Percentiles rank a stretch among this genome's conserved stretches.
phyloP scores from a whole-genome alignment of 306 rosid genomes.

The Leucaena leucocephala region DNA sequence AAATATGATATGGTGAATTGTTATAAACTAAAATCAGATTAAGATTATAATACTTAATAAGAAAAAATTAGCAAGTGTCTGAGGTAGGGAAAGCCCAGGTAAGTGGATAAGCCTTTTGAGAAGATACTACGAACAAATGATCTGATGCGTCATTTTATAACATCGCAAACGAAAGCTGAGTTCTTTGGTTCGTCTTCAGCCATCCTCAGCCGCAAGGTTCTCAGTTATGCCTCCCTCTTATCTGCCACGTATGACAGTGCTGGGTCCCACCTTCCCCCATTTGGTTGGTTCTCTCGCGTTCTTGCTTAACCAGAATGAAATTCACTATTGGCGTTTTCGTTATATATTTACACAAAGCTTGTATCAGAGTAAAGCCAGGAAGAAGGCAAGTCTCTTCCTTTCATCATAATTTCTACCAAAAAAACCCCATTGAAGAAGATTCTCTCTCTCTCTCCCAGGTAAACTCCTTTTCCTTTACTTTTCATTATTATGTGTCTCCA shows the following conservation, averaged over 20 bases:
- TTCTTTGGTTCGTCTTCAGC: background rate
- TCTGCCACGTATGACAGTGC: slow-evolving; percentile 64
- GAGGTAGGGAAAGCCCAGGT: background rate
- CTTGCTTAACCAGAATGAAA: slow-evolving; percentile 24
- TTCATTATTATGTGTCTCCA: background rate
- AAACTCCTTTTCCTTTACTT: background rate
- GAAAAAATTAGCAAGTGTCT: background rate
- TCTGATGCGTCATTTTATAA: background rate
- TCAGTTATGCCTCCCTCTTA: slow-evolving; percentile 49
- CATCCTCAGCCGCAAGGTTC: slow-evolving; percentile 49
- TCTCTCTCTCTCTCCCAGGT: slow-evolving; percentile 31
- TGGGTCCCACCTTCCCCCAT: slow-evolving; percentile 35
- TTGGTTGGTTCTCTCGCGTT: slow-evolving; percentile 47
- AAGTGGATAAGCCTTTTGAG: background rate
- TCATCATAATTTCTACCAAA: slow-evolving; percentile 22
- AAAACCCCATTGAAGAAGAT: background rate
- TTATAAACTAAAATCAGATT: background rate
- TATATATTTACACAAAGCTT: slow-evolving; percentile 25
- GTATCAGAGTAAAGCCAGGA: background rate
- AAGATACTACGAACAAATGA: background rate
- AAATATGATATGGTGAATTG: background rate
- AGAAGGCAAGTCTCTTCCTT: slow-evolving; percentile 26
- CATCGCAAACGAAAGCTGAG: background rate
- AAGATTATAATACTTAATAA: background rate
- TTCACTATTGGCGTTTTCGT: slow-evolving; percentile 32